These are phyloP conservation scores for Rhizoctonia solani DNA, from an alignment of 1,284 basidiomycete genomes.

Conservation along the genomic window DNA sequence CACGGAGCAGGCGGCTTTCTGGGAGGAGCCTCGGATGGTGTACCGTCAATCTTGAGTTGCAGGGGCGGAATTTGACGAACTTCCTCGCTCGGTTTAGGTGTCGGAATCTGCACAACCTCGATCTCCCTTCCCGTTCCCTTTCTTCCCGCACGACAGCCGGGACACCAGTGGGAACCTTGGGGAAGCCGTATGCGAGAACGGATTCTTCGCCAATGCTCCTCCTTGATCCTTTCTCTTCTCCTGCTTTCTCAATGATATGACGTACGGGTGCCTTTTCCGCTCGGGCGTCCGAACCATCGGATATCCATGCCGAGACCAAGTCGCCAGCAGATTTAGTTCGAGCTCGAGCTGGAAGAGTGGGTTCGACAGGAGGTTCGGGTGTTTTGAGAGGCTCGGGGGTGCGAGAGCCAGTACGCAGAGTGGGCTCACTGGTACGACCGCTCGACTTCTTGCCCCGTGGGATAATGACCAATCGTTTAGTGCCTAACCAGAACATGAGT, in stretches of 20 bases:
- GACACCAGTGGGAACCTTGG: slow-evolving; percentile 20
- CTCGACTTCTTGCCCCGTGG: slow-evolving; percentile 9
- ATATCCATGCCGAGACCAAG: slow-evolving; percentile 21
- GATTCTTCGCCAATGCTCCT: slow-evolving; percentile 1
- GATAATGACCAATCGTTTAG: slow-evolving; percentile 28
- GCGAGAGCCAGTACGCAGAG: background rate
- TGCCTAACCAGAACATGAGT: slow-evolving; percentile 27
- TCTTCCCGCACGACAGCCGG: background rate
- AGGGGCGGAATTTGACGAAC: slow-evolving; percentile 12
- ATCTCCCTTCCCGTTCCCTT: background rate
- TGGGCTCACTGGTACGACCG: background rate
- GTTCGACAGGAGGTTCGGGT: background rate
- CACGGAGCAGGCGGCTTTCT: slow-evolving; percentile 26
- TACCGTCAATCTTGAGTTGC: slow-evolving; percentile 31
- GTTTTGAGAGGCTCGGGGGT: background rate
- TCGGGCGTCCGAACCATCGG: slow-evolving; percentile 21
- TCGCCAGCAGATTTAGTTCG: slow-evolving; percentile 20
- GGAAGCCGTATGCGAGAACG: slow-evolving; percentile 20
- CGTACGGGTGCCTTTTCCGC: background rate
- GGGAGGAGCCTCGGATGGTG: slow-evolving; percentile 27
- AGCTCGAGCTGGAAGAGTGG: background rate
- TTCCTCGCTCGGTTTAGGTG: slow-evolving; percentile 27
- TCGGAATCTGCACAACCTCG: slow-evolving; percentile 9
- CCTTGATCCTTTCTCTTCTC: background rate
- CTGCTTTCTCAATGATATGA: background rate